phyloP scores from a whole-genome alignment of 257 asterid species.

The Nicotiana noctiflora region DNA sequence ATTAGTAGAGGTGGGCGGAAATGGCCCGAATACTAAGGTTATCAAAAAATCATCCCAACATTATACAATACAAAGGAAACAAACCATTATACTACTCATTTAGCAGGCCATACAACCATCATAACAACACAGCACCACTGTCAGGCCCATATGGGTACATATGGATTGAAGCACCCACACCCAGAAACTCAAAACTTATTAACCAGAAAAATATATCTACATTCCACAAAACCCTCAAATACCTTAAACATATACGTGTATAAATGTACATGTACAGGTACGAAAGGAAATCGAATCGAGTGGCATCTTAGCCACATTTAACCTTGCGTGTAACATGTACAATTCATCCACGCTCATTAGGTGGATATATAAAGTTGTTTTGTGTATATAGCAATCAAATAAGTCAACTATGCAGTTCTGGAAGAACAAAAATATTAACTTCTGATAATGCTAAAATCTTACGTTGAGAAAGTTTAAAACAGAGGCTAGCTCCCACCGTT shows the following conservation, averaged over 20 bases:
- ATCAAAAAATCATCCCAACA: background rate
- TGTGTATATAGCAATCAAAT: background rate
- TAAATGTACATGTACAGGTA: background rate
- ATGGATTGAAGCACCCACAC: background rate
- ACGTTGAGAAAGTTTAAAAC: conserved; percentile 79
- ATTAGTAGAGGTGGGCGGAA: too few relatives aligned
- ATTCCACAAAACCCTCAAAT: background rate
- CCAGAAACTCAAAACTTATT: background rate
- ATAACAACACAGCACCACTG: background rate
- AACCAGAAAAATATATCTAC: background rate
- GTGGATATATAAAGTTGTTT: background rate
- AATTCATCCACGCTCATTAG: background rate
- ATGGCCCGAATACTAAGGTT: too few relatives aligned
- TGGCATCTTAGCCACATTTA: background rate
- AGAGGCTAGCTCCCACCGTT: conserved; percentile 89
- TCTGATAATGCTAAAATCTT: conserved; percentile 7
- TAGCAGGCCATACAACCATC: background rate
- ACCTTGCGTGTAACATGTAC: background rate
- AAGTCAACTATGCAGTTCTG: background rate
- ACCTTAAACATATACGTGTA: background rate
- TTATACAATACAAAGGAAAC: background rate
- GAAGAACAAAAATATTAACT: background rate
- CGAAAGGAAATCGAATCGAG: background rate
- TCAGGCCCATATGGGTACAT: background rate
- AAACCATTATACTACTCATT: background rate